Evolutionary conservation across 106 monocot species (phyloP), one percentile per base, ranked within the genome.

Genomic region (Ottelia alismoides): DNA sequence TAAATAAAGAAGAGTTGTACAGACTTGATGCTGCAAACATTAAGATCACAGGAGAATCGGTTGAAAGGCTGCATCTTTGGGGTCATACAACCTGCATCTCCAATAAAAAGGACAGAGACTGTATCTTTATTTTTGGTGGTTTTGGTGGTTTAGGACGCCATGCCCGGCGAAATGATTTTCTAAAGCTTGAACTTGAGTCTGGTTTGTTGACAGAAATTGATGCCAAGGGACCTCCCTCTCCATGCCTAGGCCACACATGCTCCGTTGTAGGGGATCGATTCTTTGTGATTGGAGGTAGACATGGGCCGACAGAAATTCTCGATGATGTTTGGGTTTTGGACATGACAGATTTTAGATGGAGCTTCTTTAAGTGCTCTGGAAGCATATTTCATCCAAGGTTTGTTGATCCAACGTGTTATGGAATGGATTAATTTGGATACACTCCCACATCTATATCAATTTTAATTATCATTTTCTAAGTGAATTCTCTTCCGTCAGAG

Each of bases 121-220:
- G 74, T 27, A 63, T 96, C 28, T n/a, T 88, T 24, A 58, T 88
- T 4, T 96, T 96, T 78, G 94, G 94, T 66, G 94, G 94, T 44
- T 94, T 96, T 71, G 94, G 94, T 52, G 94, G 94, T 28, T 22
- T 72, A 55, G 94, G 94, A 52, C 63, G 78, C 6, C 94, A 96
- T 76, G 77, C 78, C 50, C 69, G 94, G 60, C 81, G 84, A 70
- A 81, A 76, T 57, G 73, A 79, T 60, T 58, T 65, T 16, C 53
- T 96, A 10, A 24, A 67, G 65, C 68, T 96, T 54, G 65, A 96
- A 61, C 74, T 65, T 3, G 31, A 60, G 20, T 73, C 81, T 50
- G 73, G 88, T 19, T 49, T 66, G 21, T 61, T 96, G 44, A 80
- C 61, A 49, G 51, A 67, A 67, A 66, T 85, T 56, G 56, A 69